phyloP scores from a whole-genome alignment of 768 basidiomycete species.

The Collybiopsis confluens region DNA sequence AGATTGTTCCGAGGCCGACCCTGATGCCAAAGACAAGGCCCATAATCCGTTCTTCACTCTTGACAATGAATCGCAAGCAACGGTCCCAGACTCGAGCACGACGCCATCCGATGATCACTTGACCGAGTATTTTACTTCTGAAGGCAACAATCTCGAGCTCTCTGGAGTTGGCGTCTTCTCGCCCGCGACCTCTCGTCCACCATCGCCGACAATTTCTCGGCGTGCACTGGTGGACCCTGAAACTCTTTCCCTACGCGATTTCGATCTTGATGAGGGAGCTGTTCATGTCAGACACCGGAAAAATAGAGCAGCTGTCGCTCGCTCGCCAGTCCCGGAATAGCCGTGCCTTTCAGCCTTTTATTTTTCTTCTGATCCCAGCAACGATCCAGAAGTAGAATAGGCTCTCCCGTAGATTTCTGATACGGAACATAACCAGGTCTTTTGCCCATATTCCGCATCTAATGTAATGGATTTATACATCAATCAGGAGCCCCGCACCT shows the following conservation, averaged over 20 bases:
- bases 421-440: too few species aligned
- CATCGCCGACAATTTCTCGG: conserved; percentile 57
- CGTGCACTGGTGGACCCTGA: conserved; percentile 18
- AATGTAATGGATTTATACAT: too few species aligned
- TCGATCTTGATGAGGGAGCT: conserved; percentile 3
- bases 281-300: conserved; percentile 6
- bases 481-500: too few species aligned
- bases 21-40: not conserved
- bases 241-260: not conserved
- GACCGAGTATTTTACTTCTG: conserved; percentile 49
- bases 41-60: not conserved
- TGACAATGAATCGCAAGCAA: not conserved
- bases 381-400: too few species aligned
- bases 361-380: not conserved
- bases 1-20: not conserved
- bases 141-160: conserved; percentile 46
- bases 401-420: too few species aligned
- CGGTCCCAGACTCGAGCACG: not conserved
- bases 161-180: conserved; percentile 74
- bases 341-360: not conserved
- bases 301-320: not conserved
- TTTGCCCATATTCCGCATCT: too few species aligned
- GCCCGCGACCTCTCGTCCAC: conserved; percentile 60
- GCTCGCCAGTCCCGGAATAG: not conserved
- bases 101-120: conserved; percentile 15